Percentiles rank a stretch among this genome's conserved stretches.
phyloP scores from a whole-genome alignment of 768 basidiomycete genomes.

The Boletellus ananiceps region DNA sequence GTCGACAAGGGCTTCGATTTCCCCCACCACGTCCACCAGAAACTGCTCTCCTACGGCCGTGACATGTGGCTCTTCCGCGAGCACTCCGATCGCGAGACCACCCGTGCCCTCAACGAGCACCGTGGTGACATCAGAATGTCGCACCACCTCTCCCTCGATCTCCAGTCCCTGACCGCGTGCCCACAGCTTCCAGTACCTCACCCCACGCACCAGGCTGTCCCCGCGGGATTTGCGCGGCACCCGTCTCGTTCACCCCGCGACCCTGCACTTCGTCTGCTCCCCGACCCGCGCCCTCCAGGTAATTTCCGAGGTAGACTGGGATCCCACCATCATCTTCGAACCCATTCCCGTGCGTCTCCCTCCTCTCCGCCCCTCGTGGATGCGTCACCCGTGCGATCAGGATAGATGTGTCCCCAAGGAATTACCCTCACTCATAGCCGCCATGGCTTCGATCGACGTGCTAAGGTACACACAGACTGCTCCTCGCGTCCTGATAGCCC shows the following conservation, averaged over 20 bases:
- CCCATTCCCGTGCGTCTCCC: slow-evolving; percentile 69
- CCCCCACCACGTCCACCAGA: slow-evolving; percentile 49
- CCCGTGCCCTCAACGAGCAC: slow-evolving; percentile 71
- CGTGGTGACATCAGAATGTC: slow-evolving; percentile 69
- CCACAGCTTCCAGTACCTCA: slow-evolving; percentile 72
- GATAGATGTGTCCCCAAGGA: slow-evolving; percentile 78
- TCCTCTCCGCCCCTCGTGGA: background rate
- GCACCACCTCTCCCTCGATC: slow-evolving; percentile 6
- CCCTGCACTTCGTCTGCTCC: slow-evolving; percentile 83
- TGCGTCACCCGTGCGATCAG: slow-evolving; percentile 33
- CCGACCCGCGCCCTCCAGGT: slow-evolving; percentile 66
- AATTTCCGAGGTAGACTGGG: slow-evolving; percentile 66
- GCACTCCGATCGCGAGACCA: slow-evolving; percentile 52
- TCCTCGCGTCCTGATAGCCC: background rate
- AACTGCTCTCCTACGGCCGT: slow-evolving; percentile 57
- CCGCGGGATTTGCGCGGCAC: slow-evolving; percentile 63
- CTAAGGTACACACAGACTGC: slow-evolving; percentile 49
- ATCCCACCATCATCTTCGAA: slow-evolving; percentile 71
- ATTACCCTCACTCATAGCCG: slow-evolving; percentile 56
- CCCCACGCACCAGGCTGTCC: slow-evolving; percentile 62
- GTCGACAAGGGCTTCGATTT: slow-evolving; percentile 81
- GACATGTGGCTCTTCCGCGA: slow-evolving; percentile 79
- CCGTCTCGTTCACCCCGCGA: slow-evolving; percentile 44
- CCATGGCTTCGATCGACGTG: slow-evolving; percentile 57
- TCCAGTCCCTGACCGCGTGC: slow-evolving; percentile 10